Evolutionary conservation across 2,329 filamentous ascomycete genomes (phyloP).

Genomic region (Fusarium abutilonis): DNA sequence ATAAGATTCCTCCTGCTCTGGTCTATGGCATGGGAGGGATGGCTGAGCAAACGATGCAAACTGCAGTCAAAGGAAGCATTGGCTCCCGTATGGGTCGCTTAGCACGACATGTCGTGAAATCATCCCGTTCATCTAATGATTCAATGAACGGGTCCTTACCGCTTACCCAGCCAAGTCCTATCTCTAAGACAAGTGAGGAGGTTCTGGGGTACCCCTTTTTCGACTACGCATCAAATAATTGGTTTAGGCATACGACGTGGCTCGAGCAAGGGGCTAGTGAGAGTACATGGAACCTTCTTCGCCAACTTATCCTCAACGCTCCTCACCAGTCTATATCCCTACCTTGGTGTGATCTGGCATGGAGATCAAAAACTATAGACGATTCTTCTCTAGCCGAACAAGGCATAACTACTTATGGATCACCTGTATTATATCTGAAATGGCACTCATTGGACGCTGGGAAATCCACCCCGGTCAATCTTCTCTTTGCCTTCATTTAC

Average conservation of each 20-base stretch:
- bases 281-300: background rate
- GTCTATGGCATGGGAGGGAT: background rate
- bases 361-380: background rate
- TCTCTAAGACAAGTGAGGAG: fast-evolving
- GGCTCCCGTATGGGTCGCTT: background rate
- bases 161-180: fast-evolving
- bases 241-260: background rate
- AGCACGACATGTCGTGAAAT: background rate
- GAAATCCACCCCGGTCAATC: background rate
- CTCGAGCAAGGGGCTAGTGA: fast-evolving
- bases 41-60: background rate
- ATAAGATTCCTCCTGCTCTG: too few species aligned
- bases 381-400: background rate
- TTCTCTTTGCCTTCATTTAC: background rate
- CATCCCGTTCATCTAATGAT: fast-evolving
- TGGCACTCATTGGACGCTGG: too few species aligned
- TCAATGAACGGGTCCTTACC: fast-evolving
- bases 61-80: background rate
- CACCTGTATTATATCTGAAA: too few species aligned
- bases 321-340: background rate
- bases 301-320: background rate
- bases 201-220: background rate
- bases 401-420: too few species aligned
- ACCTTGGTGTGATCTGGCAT: background rate
- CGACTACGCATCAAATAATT: background rate